Conservation (phyloP, 257 asterid species). For the Penstemon davidsonii region DNA sequence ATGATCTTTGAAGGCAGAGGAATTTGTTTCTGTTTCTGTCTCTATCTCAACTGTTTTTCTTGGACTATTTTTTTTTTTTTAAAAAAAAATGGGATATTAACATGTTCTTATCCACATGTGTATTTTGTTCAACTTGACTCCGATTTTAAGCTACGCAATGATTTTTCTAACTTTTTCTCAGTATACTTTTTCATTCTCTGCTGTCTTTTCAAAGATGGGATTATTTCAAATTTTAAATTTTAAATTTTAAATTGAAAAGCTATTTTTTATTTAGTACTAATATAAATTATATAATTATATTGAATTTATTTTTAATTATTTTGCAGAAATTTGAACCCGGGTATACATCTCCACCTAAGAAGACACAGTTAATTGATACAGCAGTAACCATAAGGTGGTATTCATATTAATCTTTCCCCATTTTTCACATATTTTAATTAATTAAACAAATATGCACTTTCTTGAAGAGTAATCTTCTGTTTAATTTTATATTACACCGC, state of each 20-base stretch:
- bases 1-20: constrained; percentile 6
- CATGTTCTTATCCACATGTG: constrained; percentile 31
- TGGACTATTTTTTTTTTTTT: constrained; percentile 26
- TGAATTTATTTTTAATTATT: not conserved
- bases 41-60: constrained; percentile 29
- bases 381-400: constrained; percentile 80
- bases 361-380: constrained; percentile 41
- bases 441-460: not conserved
- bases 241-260: constrained; percentile 2
- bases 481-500: constrained; percentile 27
- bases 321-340: constrained; percentile 90
- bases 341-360: constrained; percentile 61
- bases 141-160: constrained; percentile 29
- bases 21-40: constrained; percentile 28
- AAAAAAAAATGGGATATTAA: constrained; percentile 31
- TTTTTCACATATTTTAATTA: not conserved
- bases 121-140: constrained; percentile 1
- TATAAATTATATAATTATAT: not conserved
- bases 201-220: constrained; percentile 23
- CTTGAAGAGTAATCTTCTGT: constrained; percentile 6
- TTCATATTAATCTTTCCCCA: not conserved
- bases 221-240: not conserved
- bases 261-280: not conserved
- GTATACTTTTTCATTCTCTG: constrained; percentile 8
- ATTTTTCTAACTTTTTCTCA: constrained; percentile 3